These are phyloP conservation scores for Pythium dissotocum DNA, from an alignment of 352 stramenopile genomes.

Conservation along the genomic window DNA sequence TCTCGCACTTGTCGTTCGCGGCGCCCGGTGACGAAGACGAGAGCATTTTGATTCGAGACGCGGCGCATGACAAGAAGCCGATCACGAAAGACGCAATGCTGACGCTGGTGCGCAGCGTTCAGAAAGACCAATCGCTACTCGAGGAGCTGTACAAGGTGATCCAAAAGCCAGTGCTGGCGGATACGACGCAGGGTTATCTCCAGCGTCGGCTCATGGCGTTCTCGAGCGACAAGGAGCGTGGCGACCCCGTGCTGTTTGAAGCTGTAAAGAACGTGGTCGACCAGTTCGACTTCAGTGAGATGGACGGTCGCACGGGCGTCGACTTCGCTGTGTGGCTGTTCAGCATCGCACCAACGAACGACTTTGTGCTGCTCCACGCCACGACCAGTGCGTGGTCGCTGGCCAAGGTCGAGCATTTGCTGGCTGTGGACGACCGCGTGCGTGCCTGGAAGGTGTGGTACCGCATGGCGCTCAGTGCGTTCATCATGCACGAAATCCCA, in stretches of 20 bases:
- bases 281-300: slow-evolving; percentile 25
- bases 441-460: slow-evolving; percentile 41
- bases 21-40: slow-evolving; percentile 9
- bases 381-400: slow-evolving; percentile 40
- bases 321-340: slow-evolving; percentile 39
- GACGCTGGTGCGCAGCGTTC: slow-evolving; percentile 3
- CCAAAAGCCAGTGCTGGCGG: slow-evolving; percentile 1
- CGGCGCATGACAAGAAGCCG: slow-evolving; percentile 1
- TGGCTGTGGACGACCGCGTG: slow-evolving; percentile 21
- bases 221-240: slow-evolving; percentile 24
- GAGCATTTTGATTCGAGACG: neutral
- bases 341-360: slow-evolving; percentile 31
- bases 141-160: slow-evolving; percentile 13
- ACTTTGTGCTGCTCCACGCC: slow-evolving; percentile 40
- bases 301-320: slow-evolving; percentile 31
- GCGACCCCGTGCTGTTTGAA: slow-evolving; percentile 21
- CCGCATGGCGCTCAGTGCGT: slow-evolving; percentile 32
- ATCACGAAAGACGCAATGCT: slow-evolving; percentile 27
- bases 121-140: slow-evolving; percentile 10
- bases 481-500: slow-evolving; percentile 26
- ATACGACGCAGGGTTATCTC: slow-evolving; percentile 4
- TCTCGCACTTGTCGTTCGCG: slow-evolving; percentile 37
- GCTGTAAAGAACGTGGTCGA: slow-evolving; percentile 20
- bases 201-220: slow-evolving; percentile 32
- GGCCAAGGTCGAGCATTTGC: slow-evolving; percentile 37